Conservation (phyloP, 345 rosid genomes). For the Eucalyptus cladocalyx region DNA sequence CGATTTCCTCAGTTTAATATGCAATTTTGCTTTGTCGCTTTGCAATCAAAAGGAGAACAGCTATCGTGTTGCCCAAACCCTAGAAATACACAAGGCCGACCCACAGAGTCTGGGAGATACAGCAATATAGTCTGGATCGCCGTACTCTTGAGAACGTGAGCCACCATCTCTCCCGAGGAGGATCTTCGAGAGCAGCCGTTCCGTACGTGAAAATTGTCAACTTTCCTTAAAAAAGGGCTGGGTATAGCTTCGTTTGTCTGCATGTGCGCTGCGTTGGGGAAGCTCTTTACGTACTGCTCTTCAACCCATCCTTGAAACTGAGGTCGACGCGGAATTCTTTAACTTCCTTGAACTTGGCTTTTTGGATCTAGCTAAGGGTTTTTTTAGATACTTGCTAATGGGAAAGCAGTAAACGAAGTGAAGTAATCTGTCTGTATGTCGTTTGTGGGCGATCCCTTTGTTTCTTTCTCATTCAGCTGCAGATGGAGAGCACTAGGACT, state of each 20-base stretch:
- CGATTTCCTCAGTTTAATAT: neutral
- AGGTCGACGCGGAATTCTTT: neutral
- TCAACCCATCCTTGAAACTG: neutral
- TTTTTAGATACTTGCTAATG: neutral
- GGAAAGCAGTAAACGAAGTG: neutral
- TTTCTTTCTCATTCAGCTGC: neutral
- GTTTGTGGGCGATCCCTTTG: neutral
- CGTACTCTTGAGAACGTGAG: neutral
- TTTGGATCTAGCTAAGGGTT: neutral
- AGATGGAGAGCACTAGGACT: neutral
- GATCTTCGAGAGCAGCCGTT: neutral
- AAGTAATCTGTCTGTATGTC: neutral
- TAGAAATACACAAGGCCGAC: neutral
- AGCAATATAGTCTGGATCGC: neutral
- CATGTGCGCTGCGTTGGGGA: neutral
- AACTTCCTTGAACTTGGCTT: neutral
- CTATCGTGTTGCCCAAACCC: neutral
- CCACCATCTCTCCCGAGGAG: neutral
- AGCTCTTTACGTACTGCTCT: neutral
- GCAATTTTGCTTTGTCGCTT: neutral
- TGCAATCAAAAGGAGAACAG: neutral
- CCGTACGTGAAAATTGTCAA: neutral
- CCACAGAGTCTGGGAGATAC: neutral
- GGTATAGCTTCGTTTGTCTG: neutral
- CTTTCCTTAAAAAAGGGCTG: neutral